phyloP scores from a whole-genome alignment of 305 asterid genomes.

The Fraxinus dipetala region DNA sequence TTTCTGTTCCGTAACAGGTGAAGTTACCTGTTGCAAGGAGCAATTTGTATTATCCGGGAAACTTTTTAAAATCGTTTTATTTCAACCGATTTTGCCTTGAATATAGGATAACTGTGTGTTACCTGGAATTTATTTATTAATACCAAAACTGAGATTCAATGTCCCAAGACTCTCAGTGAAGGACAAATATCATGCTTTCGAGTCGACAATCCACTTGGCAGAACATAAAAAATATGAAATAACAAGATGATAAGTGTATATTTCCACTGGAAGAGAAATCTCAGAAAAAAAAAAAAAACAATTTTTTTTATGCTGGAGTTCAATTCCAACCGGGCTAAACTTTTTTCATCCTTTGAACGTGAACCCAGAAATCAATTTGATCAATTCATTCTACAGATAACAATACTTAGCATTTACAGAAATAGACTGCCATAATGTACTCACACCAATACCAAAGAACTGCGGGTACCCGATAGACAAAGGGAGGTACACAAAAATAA shows the following conservation, averaged over 20 bases:
- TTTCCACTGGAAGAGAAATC: not conserved
- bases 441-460: not conserved
- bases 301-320: not conserved
- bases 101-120: not conserved
- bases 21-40: not conserved
- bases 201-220: not conserved
- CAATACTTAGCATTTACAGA: conserved; percentile 42
- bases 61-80: not conserved
- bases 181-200: not conserved
- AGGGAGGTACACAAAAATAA: not conserved
- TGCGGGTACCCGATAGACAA: not conserved
- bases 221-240: not conserved
- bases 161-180: not conserved
- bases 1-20: not conserved
- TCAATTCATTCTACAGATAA: conserved; percentile 35
- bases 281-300: not conserved
- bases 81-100: not conserved
- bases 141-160: not conserved
- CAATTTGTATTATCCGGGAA: not conserved
- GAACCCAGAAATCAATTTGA: conserved; percentile 17
- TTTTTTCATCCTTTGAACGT: not conserved
- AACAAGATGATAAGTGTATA: not conserved
- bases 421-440: conserved; percentile 11
- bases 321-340: not conserved
- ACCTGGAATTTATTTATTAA: not conserved